Evolutionary conservation across 768 basidiomycete species (phyloP), one percentile per base, ranked within the genome.

Genomic region (Lentinus brumalis): DNA sequence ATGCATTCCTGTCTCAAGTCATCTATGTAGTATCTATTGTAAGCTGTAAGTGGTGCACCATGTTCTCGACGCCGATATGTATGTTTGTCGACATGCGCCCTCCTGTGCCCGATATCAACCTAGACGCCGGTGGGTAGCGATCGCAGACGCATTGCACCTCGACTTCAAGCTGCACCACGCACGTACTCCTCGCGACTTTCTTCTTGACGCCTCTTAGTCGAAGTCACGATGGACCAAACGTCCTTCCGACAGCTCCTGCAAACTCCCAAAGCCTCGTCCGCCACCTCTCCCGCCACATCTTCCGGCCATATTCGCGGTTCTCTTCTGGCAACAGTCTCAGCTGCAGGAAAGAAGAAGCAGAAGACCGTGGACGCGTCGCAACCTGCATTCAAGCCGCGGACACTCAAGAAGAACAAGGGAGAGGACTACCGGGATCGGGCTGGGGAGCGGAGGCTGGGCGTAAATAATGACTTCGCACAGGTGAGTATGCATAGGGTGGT

Each of bases 391-490:
- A 92, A 92, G 67, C 93, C 93, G 11, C 81, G 93, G 52, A 92
- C 88, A 66, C 78, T 93, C 42, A 91, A 87, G 76, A 87, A 87
- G 71, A 61, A 70, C 7, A 82, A 82, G 11, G 69, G 73, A 16
- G 91, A 91, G 65, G 79, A 76, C 62, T 94, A 93, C 67, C 84
- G 90, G 35, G 86, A 94, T 71, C 84, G 91, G 46, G 91, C 92
- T 12, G 79, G 85, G 2, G 91, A 94, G 69, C 80, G 91, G 50
- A 78, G 92, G 32, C 74, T 70, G 5, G 92, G 91, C 2, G 76
- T 77, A 50, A 86, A 79, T 14, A 86, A 86, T 64, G 91, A 94
- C 67, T 93, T 86, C 73, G 88, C 90, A 0, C 77, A 89, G 72
- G 91, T 88, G 64, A 31, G 75, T 42, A 4, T 45, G 29, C 10